A percentile compares a stretch with the other conserved stretches of the same genome.
These are phyloP conservation scores for Auricularia cornea DNA, from an alignment of 768 basidiomycete genomes.

Conservation along the genomic window DNA sequence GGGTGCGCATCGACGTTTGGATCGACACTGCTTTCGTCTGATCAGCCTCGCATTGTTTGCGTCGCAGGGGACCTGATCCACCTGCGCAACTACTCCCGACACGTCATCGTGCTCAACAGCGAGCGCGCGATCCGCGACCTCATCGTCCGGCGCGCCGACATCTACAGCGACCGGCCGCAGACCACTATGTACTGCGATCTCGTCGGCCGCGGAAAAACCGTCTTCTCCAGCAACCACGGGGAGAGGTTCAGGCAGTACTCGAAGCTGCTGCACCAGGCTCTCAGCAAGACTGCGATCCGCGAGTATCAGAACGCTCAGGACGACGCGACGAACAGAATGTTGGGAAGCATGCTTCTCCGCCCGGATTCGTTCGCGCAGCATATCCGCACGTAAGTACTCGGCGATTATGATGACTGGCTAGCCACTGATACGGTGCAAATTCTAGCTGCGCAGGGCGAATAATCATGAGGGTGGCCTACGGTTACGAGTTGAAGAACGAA, in stretches of 20 bases:
- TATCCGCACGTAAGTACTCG: background rate
- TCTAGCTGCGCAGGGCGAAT: background rate
- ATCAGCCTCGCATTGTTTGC: background rate
- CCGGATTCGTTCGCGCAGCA: background rate
- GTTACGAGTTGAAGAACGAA: background rate
- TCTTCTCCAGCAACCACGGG: background rate
- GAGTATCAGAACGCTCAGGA: background rate
- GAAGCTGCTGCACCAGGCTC: background rate
- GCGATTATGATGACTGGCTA: background rate
- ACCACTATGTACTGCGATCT: background rate
- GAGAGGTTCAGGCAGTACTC: background rate
- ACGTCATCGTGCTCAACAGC: background rate
- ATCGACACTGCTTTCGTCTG: background rate
- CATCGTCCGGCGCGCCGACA: background rate
- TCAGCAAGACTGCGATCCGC: background rate
- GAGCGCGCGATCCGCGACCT: background rate
- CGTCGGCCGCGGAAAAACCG: background rate
- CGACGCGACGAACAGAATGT: background rate
- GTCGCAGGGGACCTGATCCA: background rate
- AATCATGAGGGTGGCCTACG: background rate
- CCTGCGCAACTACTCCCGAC: background rate
- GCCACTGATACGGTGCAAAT: background rate
- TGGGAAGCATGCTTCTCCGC: background rate
- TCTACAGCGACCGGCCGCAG: background rate
- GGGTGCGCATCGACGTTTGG: background rate